phyloP scores from a whole-genome alignment of 257 asterid species.

The Salvia miltiorrhiza region DNA sequence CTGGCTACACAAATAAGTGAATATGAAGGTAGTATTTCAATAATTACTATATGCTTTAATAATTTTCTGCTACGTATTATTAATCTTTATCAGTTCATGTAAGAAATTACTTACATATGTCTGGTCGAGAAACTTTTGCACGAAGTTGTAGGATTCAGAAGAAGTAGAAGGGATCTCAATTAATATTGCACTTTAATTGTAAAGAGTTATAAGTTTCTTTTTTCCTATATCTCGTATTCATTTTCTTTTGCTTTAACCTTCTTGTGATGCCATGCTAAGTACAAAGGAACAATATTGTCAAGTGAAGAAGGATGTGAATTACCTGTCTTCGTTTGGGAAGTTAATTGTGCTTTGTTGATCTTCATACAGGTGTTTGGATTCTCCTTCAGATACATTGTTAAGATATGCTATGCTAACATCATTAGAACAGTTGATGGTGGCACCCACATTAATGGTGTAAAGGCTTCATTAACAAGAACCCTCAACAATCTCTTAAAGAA shows the following conservation, averaged over 20 bases:
- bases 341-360: constrained; percentile 18
- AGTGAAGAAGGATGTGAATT: background rate
- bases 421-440: constrained; percentile 97
- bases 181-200: constrained; percentile 93
- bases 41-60: background rate
- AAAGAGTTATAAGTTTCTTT: constrained; percentile 24
- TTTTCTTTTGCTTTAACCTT: background rate
- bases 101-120: constrained; percentile 13
- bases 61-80: background rate
- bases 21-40: too few relatives aligned
- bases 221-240: background rate
- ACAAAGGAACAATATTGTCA: background rate
- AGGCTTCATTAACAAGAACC: constrained; percentile 84
- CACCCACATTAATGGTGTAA: constrained; percentile 93
- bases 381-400: constrained; percentile 82
- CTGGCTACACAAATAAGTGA: too few relatives aligned
- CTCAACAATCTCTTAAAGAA: constrained; percentile 83
- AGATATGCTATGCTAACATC: constrained; percentile 99
- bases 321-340: background rate
- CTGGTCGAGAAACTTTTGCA: constrained; percentile 79
- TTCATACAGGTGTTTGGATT: constrained; percentile 82
- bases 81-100: too few relatives aligned
- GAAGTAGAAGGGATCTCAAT: constrained; percentile 68
- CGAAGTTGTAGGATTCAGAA: constrained; percentile 76
- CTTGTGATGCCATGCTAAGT: background rate